Evolutionary conservation across 1,139 yeast genomes (phyloP).

Genomic region (Candida gigantensis): DNA sequence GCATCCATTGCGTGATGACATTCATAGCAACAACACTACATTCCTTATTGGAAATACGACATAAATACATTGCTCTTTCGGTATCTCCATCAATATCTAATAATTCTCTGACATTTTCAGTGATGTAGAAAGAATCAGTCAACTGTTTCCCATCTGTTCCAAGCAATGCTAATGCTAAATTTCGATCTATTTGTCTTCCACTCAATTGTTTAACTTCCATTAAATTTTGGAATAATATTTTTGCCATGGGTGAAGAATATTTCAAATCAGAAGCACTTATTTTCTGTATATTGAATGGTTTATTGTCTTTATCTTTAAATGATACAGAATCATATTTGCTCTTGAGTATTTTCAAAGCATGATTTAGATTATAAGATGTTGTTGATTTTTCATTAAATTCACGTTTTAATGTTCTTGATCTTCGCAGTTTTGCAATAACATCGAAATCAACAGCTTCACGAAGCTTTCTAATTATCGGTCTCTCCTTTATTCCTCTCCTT

Average conservation of each 20-base stretch:
- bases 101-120: slow-evolving; percentile 52
- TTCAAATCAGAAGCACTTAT: slow-evolving; percentile 24
- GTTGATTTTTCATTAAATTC: background rate
- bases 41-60: slow-evolving; percentile 43
- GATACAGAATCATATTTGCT: slow-evolving; percentile 20
- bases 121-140: slow-evolving; percentile 56
- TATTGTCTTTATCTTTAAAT: slow-evolving; percentile 17
- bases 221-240: slow-evolving; percentile 32
- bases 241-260: slow-evolving; percentile 20
- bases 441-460: background rate
- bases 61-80: slow-evolving; percentile 54
- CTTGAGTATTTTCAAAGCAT: background rate
- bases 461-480: background rate
- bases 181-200: slow-evolving; percentile 37
- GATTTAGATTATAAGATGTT: background rate
- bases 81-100: slow-evolving; percentile 46
- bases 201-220: slow-evolving; percentile 25
- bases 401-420: background rate
- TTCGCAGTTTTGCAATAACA: background rate
- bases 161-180: slow-evolving; percentile 50
- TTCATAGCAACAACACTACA: slow-evolving; percentile 66
- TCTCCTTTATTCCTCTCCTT: background rate
- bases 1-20: slow-evolving; percentile 50
- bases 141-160: slow-evolving; percentile 60
- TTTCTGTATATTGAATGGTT: slow-evolving; percentile 15